phyloP scores from a whole-genome alignment of 371 early-diverging fungal species.

The Parasitella parasitica region DNA sequence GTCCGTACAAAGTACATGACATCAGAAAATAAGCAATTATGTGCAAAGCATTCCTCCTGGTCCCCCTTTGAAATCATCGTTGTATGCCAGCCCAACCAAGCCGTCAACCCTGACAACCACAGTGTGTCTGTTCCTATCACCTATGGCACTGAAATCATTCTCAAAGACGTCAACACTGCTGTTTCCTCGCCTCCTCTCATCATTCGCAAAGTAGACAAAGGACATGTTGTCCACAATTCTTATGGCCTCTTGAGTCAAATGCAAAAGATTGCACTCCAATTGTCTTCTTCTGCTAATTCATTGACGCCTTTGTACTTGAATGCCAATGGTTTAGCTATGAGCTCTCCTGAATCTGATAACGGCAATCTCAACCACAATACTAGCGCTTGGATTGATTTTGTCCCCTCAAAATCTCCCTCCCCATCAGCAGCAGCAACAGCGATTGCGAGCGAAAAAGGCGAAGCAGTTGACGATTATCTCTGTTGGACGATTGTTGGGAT shows the following conservation, averaged over 20 bases:
- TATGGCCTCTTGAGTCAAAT: conserved; percentile 81
- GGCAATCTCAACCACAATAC: conserved; percentile 8
- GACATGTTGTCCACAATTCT: conserved; percentile 61
- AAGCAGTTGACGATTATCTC: conserved; percentile 68
- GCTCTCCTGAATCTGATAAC: conserved; percentile 4
- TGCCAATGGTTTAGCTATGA: conserved; percentile 31
- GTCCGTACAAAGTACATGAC: conserved; percentile 84
- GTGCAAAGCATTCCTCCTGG: conserved; percentile 80
- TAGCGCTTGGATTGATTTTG: conserved; percentile 39
- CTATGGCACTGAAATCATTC: conserved; percentile 76
- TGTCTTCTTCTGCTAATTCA: conserved; percentile 24
- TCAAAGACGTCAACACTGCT: conserved; percentile 67
- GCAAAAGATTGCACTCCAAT: conserved; percentile 83
- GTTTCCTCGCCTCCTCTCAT: conserved; percentile 65
- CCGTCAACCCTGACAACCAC: conserved; percentile 32
- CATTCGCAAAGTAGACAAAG: conserved; percentile 80
- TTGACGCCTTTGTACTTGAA: conserved; percentile 39
- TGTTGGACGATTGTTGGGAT: conserved; percentile 87
- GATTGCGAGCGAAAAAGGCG: background rate
- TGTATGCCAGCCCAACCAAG: conserved; percentile 45
- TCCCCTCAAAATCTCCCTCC: conserved; percentile 18
- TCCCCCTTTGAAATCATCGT: conserved; percentile 74
- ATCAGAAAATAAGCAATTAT: conserved; percentile 49
- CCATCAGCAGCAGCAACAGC: background rate
- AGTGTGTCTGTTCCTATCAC: conserved; percentile 53